Evolutionary conservation across 257 asterid genomes (phyloP).

Genomic region (Agastache rugosa): DNA sequence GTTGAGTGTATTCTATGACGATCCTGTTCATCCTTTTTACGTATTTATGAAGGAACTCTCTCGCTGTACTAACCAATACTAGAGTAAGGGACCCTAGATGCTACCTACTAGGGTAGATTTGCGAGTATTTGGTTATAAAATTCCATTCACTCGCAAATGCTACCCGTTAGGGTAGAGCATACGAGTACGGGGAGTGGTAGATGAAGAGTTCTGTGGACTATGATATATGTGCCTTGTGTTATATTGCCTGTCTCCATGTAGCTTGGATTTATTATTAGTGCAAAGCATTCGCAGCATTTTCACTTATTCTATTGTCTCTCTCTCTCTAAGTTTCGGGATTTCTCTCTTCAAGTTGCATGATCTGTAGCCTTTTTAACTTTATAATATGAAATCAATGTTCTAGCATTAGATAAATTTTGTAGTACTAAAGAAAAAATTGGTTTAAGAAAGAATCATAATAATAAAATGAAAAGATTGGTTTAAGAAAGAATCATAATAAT

Average conservation of each 20-base stretch:
- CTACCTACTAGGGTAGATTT: slow-evolving; percentile 21
- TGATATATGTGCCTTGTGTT: slow-evolving; percentile 34
- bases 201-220: slow-evolving; percentile 35
- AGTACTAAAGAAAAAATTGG: too few relatives aligned
- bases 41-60: slow-evolving; percentile 6
- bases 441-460: too few relatives aligned
- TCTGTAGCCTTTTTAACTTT: slow-evolving; percentile 17
- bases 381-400: neutral
- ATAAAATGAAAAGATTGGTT: too few relatives aligned
- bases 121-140: neutral
- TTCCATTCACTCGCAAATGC: slow-evolving; percentile 25
- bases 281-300: neutral
- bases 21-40: slow-evolving; percentile 5
- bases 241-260: slow-evolving; percentile 22
- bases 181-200: neutral
- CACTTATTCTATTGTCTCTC: neutral
- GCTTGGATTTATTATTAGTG: slow-evolving; percentile 2
- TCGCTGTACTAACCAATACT: slow-evolving; percentile 32
- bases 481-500: too few relatives aligned
- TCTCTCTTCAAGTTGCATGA: neutral
- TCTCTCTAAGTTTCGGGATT: slow-evolving; percentile 27
- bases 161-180: neutral
- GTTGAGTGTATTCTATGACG: slow-evolving; percentile 49
- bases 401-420: too few relatives aligned
- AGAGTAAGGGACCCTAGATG: slow-evolving; percentile 32